Conservation (phyloP, 331 rosid species). For the Erythrophleum ivorense region DNA sequence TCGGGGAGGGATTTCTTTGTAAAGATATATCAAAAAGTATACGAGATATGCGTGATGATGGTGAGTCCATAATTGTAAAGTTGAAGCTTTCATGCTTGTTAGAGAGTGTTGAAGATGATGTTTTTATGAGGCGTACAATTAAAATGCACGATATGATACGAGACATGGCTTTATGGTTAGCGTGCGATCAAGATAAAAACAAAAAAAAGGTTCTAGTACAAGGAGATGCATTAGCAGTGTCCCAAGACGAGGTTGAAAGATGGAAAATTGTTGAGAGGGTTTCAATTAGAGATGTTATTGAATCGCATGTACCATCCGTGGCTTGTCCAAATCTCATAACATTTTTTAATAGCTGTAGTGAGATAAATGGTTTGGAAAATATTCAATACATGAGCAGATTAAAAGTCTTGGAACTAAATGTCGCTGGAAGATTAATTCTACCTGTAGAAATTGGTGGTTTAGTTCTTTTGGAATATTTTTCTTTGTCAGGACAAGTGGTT, state of each 20-base stretch:
- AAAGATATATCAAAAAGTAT: too few relatives aligned
- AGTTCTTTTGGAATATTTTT: constrained; percentile 21
- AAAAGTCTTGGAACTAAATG: constrained; percentile 28
- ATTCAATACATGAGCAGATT: neutral
- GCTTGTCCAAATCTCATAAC: neutral
- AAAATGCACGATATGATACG: constrained; percentile 15
- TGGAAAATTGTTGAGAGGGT: neutral
- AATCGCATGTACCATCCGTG: neutral
- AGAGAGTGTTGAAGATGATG: neutral
- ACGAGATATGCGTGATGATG: neutral
- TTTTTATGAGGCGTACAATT: neutral
- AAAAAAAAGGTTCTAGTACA: neutral
- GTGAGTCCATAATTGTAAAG: neutral
- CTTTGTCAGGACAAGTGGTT: neutral
- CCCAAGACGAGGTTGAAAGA: neutral
- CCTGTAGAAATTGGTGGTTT: constrained; percentile 19
- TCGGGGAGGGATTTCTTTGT: neutral
- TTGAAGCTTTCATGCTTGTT: constrained; percentile 2
- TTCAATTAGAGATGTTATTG: neutral
- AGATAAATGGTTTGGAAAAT: neutral
- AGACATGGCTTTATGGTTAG: constrained; percentile 16
- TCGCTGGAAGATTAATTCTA: neutral
- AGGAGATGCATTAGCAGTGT: too few relatives aligned
- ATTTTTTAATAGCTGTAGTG: too few relatives aligned
- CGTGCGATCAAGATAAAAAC: neutral